These are phyloP conservation scores for Boeremia exigua DNA, from an alignment of 2,329 filamentous ascomycete species.

Conservation along the genomic window DNA sequence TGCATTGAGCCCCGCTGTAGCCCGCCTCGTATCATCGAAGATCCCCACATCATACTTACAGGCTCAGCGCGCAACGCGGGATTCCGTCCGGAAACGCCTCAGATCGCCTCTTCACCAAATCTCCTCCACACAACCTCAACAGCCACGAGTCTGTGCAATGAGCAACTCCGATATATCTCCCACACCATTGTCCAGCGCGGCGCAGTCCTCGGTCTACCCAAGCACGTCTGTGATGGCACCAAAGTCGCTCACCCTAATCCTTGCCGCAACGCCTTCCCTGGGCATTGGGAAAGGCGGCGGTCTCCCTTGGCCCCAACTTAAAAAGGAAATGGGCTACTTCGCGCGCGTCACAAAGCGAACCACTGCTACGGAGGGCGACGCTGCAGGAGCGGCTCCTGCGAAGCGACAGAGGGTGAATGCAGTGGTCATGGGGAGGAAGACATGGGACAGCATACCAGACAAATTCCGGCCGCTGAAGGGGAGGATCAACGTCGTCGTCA, in stretches of 20 bases:
- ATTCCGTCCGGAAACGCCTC: too few relatives aligned
- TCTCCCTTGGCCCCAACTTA: constrained; percentile 88
- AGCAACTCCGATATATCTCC: not conserved
- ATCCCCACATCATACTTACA: constrained; percentile 5
- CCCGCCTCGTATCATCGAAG: constrained; percentile 3
- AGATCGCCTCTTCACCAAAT: not conserved
- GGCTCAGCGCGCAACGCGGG: not conserved
- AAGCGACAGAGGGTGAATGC: constrained; percentile 55
- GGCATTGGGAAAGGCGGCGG: constrained; percentile 82
- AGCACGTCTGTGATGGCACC: constrained; percentile 24
- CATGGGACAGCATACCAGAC: constrained; percentile 87
- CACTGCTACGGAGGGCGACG: constrained; percentile 34
- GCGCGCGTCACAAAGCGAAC: constrained; percentile 81
- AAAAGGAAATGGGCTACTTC: constrained; percentile 94
- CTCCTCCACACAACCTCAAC: not conserved
- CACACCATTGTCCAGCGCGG: too few relatives aligned
- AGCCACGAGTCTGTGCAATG: not conserved
- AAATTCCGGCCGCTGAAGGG: constrained; percentile 80
- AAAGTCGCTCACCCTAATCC: constrained; percentile 80
- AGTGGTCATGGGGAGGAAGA: constrained; percentile 97
- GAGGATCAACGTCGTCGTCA: constrained; percentile 83
- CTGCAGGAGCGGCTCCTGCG: not conserved
- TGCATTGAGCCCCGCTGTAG: constrained; percentile 5
- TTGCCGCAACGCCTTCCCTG: constrained; percentile 88
- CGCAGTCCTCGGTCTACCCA: not conserved